Evolutionary conservation across 2,329 filamentous ascomycete species (phyloP), one percentile per base, ranked within the genome.

Genomic region (Fusarium cicatricum): DNA sequence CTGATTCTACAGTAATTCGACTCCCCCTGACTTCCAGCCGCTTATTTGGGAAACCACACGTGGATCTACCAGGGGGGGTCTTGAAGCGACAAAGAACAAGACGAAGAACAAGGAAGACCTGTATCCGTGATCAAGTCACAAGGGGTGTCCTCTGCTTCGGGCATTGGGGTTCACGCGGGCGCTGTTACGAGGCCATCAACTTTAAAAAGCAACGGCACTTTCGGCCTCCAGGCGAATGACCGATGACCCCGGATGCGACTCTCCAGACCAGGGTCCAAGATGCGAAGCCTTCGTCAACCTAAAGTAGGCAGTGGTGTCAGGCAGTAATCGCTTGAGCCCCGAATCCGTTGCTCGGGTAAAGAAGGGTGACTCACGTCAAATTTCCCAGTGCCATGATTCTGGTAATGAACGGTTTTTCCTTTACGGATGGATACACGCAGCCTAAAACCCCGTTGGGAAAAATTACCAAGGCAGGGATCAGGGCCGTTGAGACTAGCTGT

Each of bases 11-110:
- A n/a, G n/a, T n/a, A 23, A 23, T 66, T 56, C 52, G 58, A 59
- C 62, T 54, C 55, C 64, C 55, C 62, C 58, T 64, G 58, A 50
- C 23, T 26, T 10, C 9, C 23, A 26, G 23, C 23, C 23, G 21
- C 19, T 28, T 17, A 10, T 26, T 51, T 44, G 36, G 31, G n/a
- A 29, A 26, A 43, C 36, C 28, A 45, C 21, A 28, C 37, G 53
- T 42, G 21, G 37, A 34, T 19, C 15, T 29, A 14, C 23, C 5
- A 7, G 15, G 33, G 36, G 49, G 42, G 41, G 44, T 55, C 54
- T 59, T 59, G 34, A 26, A 26, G 23, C 23, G 7, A 26, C 6
- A 26, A 7, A 26, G 9, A 26, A 26, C 23, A 26, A 9, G 23
- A 26, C 9, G n/a, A 26, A 10, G 23, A 26, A 26, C 42, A 49